Percentiles rank a stretch among this genome's conserved stretches.
Evolutionary conservation across 495 filamentous ascomycete species (phyloP).

Genomic region (Bryoglossum gracile): DNA sequence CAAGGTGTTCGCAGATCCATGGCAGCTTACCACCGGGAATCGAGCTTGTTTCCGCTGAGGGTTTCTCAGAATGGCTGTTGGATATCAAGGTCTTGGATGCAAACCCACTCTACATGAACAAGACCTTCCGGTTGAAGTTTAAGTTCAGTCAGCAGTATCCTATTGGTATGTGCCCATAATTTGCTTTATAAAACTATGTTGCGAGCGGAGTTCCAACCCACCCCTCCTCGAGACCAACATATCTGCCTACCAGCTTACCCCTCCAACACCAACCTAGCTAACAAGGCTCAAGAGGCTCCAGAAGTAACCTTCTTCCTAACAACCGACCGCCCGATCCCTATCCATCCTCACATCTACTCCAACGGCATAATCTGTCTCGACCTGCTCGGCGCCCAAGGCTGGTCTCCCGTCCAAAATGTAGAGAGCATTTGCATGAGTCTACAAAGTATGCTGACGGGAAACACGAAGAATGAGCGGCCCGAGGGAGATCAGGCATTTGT

Average conservation of each 20-base stretch:
- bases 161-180: constrained; percentile 55
- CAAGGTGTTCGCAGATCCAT: constrained; percentile 37
- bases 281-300: constrained; percentile 76
- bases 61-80: constrained; percentile 85
- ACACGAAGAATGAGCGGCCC: constrained; percentile 80
- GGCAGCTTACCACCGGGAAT: constrained; percentile 63
- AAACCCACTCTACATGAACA: constrained; percentile 79
- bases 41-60: constrained; percentile 66
- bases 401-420: constrained; percentile 94
- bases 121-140: constrained; percentile 83
- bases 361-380: constrained; percentile 98
- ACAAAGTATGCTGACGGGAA: constrained; percentile 96
- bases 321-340: constrained; percentile 69
- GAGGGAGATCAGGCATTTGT: constrained; percentile 85
- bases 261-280: no score
- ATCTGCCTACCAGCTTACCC: no score
- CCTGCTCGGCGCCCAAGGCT: constrained; percentile 76
- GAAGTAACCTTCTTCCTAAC: constrained; percentile 80
- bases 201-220: no score
- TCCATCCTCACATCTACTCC: constrained; percentile 95
- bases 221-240: no score
- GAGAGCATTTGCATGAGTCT: constrained; percentile 97
- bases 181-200: no score
- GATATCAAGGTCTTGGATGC: constrained; percentile 86
- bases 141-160: constrained; percentile 78